Evolutionary conservation across 495 filamentous ascomycete genomes (phyloP).

Genomic region (Annulohypoxylon maeteangense): DNA sequence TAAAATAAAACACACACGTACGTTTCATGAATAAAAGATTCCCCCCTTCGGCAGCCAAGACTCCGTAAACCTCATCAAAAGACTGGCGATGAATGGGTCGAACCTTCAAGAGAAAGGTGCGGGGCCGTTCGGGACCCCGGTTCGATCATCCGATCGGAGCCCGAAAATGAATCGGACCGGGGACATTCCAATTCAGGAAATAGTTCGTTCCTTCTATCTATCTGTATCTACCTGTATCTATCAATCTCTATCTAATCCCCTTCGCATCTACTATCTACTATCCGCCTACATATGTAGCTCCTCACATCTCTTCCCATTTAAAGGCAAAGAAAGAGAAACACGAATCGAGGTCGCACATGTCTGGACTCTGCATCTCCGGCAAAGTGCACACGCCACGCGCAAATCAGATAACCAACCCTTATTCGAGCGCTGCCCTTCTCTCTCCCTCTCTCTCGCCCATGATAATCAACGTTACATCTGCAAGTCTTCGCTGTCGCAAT

Average conservation of each 20-base stretch:
- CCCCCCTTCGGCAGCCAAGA: slow-evolving; percentile 37
- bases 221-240: background rate
- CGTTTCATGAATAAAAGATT: background rate
- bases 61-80: slow-evolving; percentile 27
- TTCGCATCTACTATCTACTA: background rate
- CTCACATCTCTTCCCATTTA: background rate
- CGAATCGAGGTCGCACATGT: slow-evolving; percentile 1
- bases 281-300: background rate
- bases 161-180: slow-evolving; percentile 46
- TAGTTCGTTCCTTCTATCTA: background rate
- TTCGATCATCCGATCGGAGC: slow-evolving; percentile 36
- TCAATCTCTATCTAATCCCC: background rate
- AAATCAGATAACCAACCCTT: background rate
- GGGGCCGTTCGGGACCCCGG: slow-evolving; percentile 40
- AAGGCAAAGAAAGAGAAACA: background rate
- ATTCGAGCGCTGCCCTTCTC: background rate
- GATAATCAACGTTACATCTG: slow-evolving; percentile 39
- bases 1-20: background rate
- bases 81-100: background rate
- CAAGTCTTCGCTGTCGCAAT: background rate
- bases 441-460: background rate
- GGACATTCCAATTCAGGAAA: slow-evolving; percentile 23
- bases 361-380: background rate
- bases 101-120: slow-evolving; percentile 5
- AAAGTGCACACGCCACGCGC: background rate